phyloP scores from a whole-genome alignment of 169 alveolate species.

The Cryptosporidium bovis region DNA sequence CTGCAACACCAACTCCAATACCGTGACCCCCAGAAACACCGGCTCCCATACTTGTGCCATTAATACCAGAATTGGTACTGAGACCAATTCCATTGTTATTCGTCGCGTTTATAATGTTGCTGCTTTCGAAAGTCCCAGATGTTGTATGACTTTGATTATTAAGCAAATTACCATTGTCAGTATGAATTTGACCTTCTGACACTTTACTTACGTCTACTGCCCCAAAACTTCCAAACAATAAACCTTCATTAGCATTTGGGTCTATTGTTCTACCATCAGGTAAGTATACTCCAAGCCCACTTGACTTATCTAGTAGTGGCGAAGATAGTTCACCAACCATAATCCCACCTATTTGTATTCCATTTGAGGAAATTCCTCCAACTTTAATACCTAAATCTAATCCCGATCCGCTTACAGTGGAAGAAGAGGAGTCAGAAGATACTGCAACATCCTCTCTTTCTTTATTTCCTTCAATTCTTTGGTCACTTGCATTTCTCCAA shows the following conservation, averaged over 20 bases:
- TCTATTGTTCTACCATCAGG: slow-evolving; percentile 75
- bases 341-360: slow-evolving; percentile 56
- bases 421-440: slow-evolving; percentile 4
- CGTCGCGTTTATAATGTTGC: no score
- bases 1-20: no score
- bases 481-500: not conserved
- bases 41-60: not conserved
- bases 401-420: slow-evolving; percentile 1
- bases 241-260: slow-evolving; percentile 66
- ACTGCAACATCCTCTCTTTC: slow-evolving; percentile 1
- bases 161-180: not conserved
- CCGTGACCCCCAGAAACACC: slow-evolving; percentile 10
- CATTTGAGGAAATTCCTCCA: slow-evolving; percentile 53
- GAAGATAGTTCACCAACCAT: no score
- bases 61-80: not conserved
- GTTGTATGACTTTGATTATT: slow-evolving; percentile 1
- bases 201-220: slow-evolving; percentile 67
- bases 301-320: not conserved
- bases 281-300: slow-evolving; percentile 49
- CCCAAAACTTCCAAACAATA: slow-evolving; percentile 68
- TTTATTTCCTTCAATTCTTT: not conserved
- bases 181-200: slow-evolving; percentile 27
- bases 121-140: no score
- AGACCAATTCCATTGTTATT: no score
- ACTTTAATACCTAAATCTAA: slow-evolving; percentile 64